These are phyloP conservation scores for Paramecium sonneborni DNA, from an alignment of 73 alveolate genomes.

Conservation along the genomic window DNA sequence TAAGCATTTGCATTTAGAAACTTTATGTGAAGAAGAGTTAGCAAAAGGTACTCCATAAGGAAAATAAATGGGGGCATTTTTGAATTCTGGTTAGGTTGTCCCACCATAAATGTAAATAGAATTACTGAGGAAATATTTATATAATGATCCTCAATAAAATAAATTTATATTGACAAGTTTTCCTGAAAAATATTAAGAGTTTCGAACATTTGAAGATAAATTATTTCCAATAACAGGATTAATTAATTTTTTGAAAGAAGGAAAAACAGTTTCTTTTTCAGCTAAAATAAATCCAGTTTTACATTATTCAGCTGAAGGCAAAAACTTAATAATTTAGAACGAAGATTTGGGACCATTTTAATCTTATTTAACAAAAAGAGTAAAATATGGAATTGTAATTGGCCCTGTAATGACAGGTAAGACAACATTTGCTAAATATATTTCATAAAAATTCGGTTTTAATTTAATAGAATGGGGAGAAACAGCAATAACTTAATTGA, in stretches of 20 bases:
- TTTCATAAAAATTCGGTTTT: conserved; percentile 61
- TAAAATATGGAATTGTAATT: conserved; percentile 40
- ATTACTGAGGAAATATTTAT: conserved; percentile 8
- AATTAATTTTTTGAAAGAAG: conserved; percentile 17
- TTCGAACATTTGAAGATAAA: conserved; percentile 3
- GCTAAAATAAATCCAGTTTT: conserved; percentile 44
- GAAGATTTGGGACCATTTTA: conserved; percentile 43
- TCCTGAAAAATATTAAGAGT: conserved; percentile 28
- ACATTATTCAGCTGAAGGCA: background rate
- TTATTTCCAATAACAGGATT: conserved; percentile 24
- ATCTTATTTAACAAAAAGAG: conserved; percentile 35
- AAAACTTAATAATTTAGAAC: background rate
- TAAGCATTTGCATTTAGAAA: conserved; percentile 1
- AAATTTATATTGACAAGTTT: conserved; percentile 15
- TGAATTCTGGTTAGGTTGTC: conserved; percentile 43
- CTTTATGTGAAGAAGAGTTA: conserved; percentile 5
- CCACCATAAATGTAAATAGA: conserved; percentile 52
- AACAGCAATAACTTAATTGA: conserved; percentile 7
- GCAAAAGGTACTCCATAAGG: conserved; percentile 23
- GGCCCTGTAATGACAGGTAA: conserved; percentile 64
- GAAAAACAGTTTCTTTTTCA: background rate
- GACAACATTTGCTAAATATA: conserved; percentile 59
- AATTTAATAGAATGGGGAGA: conserved; percentile 63
- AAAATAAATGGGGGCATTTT: conserved; percentile 37
- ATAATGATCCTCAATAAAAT: conserved; percentile 25